Evolutionary conservation across 179 eudicot species (phyloP), one percentile per base, ranked within the genome.

Genomic region (Silene noctiflora): DNA sequence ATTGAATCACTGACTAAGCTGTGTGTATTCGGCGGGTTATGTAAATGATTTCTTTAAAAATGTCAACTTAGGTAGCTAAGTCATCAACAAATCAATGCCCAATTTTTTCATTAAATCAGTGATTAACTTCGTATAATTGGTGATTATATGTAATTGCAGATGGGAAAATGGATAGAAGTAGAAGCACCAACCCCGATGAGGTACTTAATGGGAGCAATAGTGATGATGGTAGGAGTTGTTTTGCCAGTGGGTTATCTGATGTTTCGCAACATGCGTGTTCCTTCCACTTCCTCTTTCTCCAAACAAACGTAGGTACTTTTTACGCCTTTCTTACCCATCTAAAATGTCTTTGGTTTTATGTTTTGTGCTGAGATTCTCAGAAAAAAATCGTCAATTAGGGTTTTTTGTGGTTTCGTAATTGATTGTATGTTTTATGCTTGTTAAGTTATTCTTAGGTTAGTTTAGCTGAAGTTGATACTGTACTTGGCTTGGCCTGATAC

Each of bases 201-300:
- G 73, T 93, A 88, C 85, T 71, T 95, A 68, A 84, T 93, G 76
- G 99, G 99, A 85, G 93, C 95, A 4, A 86, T 88, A 5, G 85
- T 93, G 60, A 91, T 95, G 97, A 95, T 91, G 97, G 81, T 95
- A 79, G 97, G 99, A 62, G 96, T 95, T 48, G 96, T 93, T 1
- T 84, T 95, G 68, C 97, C 97, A 0, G 82, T 95, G 12, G 97
- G 95, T 2, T 91, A 83, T 78, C 88, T 93, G 97, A 95, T 95
- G 99, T 88, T 95, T 76, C 95, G 99, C 63, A 95, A 88, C 80
- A 91, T 86, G 70, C 87, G 97, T 0, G 95, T 80, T 31, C 93
- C 96, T 69, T 89, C 98, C n/a, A 81, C 94, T 69, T 88, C 98
- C 27, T 85, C 98, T 73, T 94, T 85, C 84, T 77, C 97, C 86